A percentile compares a stretch with the other conserved stretches of the same genome.
Conservation (phyloP, 2,329 filamentous ascomycete genomes). For the Colletotrichum endophyticum region DNA sequence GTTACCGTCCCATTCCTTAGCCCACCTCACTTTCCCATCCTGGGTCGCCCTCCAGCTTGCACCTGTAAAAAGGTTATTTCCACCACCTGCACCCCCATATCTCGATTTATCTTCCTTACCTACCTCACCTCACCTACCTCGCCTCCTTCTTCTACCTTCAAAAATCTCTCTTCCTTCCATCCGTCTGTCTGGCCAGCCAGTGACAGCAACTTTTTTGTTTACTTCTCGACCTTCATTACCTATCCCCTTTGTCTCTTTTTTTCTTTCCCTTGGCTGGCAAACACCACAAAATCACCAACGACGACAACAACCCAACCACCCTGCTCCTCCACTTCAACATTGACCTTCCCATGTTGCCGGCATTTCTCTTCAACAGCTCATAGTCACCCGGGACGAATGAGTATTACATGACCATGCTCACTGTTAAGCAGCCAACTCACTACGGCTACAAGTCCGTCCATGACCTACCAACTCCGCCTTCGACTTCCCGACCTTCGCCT, state of each 20-base stretch:
- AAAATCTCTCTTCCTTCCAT: conserved; percentile 8
- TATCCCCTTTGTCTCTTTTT: conserved; percentile 9
- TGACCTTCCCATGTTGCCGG: conserved; percentile 8
- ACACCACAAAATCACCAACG: not conserved
- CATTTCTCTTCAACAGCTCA: not conserved
- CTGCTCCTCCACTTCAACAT: not conserved
- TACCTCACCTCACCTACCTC: conserved; percentile 6
- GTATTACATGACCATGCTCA: conserved; percentile 59
- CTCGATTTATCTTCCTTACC: not conserved
- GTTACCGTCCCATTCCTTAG: not conserved
- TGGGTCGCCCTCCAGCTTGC: conserved; percentile 41
- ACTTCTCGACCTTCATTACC: conserved; percentile 24
- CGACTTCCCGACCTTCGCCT: conserved; percentile 59
- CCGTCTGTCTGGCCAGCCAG: conserved; percentile 22
- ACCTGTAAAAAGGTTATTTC: conserved; percentile 42
- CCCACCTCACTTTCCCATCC: conserved; percentile 25
- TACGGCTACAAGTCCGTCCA: conserved; percentile 66
- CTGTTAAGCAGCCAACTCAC: conserved; percentile 62
- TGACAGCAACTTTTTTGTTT: conserved; percentile 20
- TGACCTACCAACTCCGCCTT: conserved; percentile 66
- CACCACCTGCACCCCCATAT: conserved; percentile 25
- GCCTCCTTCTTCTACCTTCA: conserved; percentile 5
- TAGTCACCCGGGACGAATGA: conserved; percentile 14
- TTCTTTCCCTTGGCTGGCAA: not conserved
- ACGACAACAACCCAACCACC: not conserved